Conservation (phyloP, 2,329 filamentous ascomycete genomes). For the Botrytis fragariae region DNA sequence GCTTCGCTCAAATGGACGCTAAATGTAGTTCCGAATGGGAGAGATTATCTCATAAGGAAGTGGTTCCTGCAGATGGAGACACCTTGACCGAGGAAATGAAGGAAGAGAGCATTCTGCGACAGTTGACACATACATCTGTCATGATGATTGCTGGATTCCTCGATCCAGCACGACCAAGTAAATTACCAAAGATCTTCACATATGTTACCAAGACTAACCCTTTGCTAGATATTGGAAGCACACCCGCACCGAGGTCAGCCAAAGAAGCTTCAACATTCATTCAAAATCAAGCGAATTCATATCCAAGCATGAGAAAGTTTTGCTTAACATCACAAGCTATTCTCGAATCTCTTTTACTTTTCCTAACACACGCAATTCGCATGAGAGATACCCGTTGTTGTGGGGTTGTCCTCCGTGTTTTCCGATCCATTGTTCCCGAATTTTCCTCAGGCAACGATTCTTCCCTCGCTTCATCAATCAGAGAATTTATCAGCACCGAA, state of each 20-base stretch:
- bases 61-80: slow-evolving; percentile 64
- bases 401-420: slow-evolving; percentile 78
- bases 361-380: slow-evolving; percentile 85
- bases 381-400: slow-evolving; percentile 90
- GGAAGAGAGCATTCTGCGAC: slow-evolving; percentile 88
- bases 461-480: slow-evolving; percentile 58
- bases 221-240: slow-evolving; percentile 12
- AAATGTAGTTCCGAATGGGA: slow-evolving; percentile 90
- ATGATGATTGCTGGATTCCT: slow-evolving; percentile 88
- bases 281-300: slow-evolving; percentile 26
- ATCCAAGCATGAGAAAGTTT: slow-evolving; percentile 71
- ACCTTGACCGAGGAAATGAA: slow-evolving; percentile 96
- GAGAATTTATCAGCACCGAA: slow-evolving; percentile 85
- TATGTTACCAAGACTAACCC: slow-evolving; percentile 23
- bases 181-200: slow-evolving; percentile 35
- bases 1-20: slow-evolving; percentile 81
- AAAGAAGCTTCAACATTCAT: slow-evolving; percentile 37
- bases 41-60: slow-evolving; percentile 63
- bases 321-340: slow-evolving; percentile 75
- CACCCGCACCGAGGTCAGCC: slow-evolving; percentile 18
- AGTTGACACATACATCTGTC: slow-evolving; percentile 88
- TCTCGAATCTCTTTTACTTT: slow-evolving; percentile 84
- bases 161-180: slow-evolving; percentile 68
- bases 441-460: slow-evolving; percentile 58
- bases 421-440: slow-evolving; percentile 79